These are phyloP conservation scores for Mycena indigotica DNA, from an alignment of 768 basidiomycete species.

Conservation along the genomic window DNA sequence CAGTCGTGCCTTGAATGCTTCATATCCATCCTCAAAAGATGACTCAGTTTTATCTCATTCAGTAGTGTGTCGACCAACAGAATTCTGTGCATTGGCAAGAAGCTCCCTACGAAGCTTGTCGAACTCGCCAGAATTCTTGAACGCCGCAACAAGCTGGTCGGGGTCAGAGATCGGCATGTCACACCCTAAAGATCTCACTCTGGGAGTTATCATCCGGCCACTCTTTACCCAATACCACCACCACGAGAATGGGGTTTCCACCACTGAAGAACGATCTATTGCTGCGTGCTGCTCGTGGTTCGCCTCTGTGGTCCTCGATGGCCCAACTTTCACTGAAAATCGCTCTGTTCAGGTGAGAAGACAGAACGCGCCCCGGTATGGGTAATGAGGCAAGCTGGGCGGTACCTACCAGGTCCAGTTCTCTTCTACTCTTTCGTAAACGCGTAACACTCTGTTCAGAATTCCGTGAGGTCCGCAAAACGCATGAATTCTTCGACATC, in stretches of 20 bases:
- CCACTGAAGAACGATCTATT: slow-evolving; percentile 85
- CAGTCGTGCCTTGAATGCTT: slow-evolving; percentile 57
- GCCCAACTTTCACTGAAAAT: not conserved
- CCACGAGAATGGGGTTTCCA: slow-evolving; percentile 55
- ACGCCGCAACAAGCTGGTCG: slow-evolving; percentile 68
- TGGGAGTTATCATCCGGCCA: not conserved
- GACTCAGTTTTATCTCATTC: slow-evolving; percentile 5
- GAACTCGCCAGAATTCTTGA: slow-evolving; percentile 81
- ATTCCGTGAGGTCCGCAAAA: slow-evolving; percentile 82
- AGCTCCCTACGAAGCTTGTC: slow-evolving; percentile 71
- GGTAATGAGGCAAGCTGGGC: slow-evolving; percentile 97
- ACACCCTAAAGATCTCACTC: not conserved
- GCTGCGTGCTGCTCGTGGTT: slow-evolving; percentile 84
- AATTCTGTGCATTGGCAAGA: slow-evolving; percentile 59
- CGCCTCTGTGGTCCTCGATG: slow-evolving; percentile 15
- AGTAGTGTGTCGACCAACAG: slow-evolving; percentile 39
- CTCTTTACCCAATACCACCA: slow-evolving; percentile 18
- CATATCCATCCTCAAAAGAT: slow-evolving; percentile 48
- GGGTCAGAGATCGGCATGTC: slow-evolving; percentile 48
- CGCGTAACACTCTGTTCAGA: slow-evolving; percentile 50
- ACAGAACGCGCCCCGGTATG: slow-evolving; percentile 95
- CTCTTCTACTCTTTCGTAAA: too few species aligned
- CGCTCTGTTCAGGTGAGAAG: slow-evolving; percentile 61
- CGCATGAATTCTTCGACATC: slow-evolving; percentile 93
- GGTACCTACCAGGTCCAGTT: slow-evolving; percentile 84